A percentile compares a stretch with the other conserved stretches of the same genome.
These are phyloP conservation scores for Tuber indicum DNA, from an alignment of 495 filamentous ascomycete genomes.

Conservation along the genomic window DNA sequence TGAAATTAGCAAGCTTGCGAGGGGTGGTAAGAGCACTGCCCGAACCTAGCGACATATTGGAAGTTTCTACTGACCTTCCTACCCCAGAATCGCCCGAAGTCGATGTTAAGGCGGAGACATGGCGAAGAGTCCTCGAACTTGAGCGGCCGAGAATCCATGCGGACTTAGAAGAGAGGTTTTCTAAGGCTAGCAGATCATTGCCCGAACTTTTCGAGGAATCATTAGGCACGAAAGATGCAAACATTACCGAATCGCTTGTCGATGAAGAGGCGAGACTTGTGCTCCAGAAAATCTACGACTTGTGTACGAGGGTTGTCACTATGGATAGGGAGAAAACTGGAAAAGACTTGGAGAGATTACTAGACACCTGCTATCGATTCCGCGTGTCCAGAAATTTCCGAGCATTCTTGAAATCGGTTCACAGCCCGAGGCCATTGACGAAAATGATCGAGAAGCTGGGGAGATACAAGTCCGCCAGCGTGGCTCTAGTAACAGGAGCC, in stretches of 20 bases:
- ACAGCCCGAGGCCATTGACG: conserved; percentile 23
- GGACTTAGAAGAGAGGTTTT: conserved; percentile 35
- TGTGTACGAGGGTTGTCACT: conserved; percentile 25
- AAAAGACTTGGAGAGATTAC: conserved; percentile 27
- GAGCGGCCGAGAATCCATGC: conserved; percentile 28
- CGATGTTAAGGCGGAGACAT: conserved; percentile 30
- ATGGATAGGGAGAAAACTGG: conserved; percentile 14
- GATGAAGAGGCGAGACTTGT: conserved; percentile 21
- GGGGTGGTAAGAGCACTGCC: conserved; percentile 29
- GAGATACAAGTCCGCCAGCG: conserved; percentile 35
- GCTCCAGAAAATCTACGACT: conserved; percentile 37
- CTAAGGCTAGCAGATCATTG: conserved; percentile 13
- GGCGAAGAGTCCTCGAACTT: conserved; percentile 36
- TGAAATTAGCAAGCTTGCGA: conserved; percentile 32
- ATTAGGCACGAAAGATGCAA: conserved; percentile 12
- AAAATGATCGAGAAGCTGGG: conserved; percentile 41
- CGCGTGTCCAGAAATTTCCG: conserved; percentile 35
- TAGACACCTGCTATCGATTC: conserved; percentile 40
- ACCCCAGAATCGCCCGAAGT: conserved; percentile 21
- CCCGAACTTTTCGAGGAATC: conserved; percentile 27
- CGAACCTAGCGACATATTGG: conserved; percentile 9
- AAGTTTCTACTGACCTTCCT: conserved; percentile 10
- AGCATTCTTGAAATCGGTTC: conserved; percentile 23
- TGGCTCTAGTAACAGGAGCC: conserved; percentile 29
- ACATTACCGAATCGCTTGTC: conserved; percentile 8